phyloP scores from a whole-genome alignment of 108 stramenopile species.

The Stephanodiscus minutulus region DNA sequence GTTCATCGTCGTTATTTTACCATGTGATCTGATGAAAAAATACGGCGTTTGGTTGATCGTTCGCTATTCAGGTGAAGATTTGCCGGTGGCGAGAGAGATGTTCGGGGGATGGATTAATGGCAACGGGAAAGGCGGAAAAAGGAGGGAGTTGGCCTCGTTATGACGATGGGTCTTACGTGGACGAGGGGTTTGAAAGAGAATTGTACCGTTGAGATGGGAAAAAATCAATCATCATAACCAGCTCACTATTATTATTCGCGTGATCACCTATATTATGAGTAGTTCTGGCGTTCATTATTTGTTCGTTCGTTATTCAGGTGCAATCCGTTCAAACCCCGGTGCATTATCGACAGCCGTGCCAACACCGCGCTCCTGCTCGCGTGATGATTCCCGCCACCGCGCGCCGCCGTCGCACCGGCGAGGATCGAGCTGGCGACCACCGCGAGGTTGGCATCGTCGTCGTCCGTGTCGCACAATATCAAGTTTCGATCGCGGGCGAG shows the following conservation, averaged over 20 bases:
- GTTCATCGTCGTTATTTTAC: too few species aligned
- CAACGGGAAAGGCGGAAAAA: too few species aligned
- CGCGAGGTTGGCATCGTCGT: conserved; percentile 19
- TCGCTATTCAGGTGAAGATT: too few species aligned
- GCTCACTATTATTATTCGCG: too few species aligned
- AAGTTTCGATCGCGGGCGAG: conserved; percentile 26
- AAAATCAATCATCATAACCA: not conserved
- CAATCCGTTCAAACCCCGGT: conserved; percentile 10
- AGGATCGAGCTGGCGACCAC: conserved; percentile 32
- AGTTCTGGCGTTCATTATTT: too few species aligned
- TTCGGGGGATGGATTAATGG: too few species aligned
- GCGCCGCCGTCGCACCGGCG: too few species aligned
- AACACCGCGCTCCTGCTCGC: conserved; percentile 28
- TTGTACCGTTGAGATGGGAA: not conserved
- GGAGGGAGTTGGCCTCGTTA: too few species aligned
- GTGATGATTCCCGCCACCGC: not conserved
- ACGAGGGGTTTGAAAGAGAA: conserved; percentile 22
- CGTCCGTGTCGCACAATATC: conserved; percentile 25
- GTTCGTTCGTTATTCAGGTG: not conserved
- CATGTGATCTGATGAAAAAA: too few species aligned
- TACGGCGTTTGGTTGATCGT: too few species aligned
- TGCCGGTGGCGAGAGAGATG: too few species aligned
- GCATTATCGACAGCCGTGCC: conserved; percentile 21
- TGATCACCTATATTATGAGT: too few species aligned
- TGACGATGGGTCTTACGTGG: conserved; percentile 30